Base-by-base conservation (phyloP, 1,284 basidiomycete genomes). In the Puccinia hordei region DNA sequence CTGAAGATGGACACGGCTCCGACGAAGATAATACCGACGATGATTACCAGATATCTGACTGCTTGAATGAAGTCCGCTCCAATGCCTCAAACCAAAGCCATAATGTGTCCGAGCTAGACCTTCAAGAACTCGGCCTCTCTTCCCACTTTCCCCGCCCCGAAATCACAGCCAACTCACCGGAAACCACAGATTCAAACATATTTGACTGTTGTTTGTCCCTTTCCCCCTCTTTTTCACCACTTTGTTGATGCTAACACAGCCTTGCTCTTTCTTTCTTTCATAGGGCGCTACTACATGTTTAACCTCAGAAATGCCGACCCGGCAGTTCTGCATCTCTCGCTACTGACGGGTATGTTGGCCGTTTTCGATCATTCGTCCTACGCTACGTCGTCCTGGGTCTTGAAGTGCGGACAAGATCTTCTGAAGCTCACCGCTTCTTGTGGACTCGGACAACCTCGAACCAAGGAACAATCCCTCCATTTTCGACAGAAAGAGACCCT, bases 231-330 rank as follows among this genome's bases (percentile, higher is more conserved):
- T 33, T 55, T 15, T 55, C 38, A 5, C 9, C n/a, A 8, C 30
- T 35, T 1, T 30, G 19, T 10, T 55, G 13, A 55, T 35, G 27
- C 69, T 72, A 9, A 72, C 19, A 27, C 6, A 63, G 17, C 30
- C 9, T 51, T 72, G 0, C 12, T 72, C n/a, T 41, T 41, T 41
- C 38, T 12, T 41, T 41, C 57, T 4, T 19, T 69, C 17, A 12
- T 63, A 79, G 76, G 66, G 59, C 68, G 10, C 1, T 79, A 59
- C 35, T 15, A 79, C 53, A 30, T 41, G 12, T 79, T 79, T n/a
- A 46, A 38, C 38, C 53, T 79, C n/a, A 30, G n/a, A 24, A 12
- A 51, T 30, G 6, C 68, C 24, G 41, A 79, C 68, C 68, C 76
- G 15, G 55, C 53, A 13, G 55, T 57, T 22, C 22, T 72, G 44